These are phyloP conservation scores for Plantago lanceolata DNA, from an alignment of 305 asterid genomes.

Conservation along the genomic window DNA sequence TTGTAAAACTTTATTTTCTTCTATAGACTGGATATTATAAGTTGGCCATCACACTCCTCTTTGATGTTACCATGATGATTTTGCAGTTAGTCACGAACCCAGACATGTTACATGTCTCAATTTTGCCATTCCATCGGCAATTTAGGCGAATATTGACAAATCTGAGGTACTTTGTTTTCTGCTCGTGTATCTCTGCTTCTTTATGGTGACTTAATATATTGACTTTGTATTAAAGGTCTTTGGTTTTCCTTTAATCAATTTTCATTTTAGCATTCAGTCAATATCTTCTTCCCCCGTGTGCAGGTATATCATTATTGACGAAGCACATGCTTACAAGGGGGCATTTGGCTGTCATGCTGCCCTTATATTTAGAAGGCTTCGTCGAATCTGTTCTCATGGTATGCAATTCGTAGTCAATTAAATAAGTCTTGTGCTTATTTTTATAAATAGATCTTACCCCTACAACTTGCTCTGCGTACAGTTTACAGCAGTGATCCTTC, in stretches of 20 bases:
- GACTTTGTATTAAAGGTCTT: slow-evolving; percentile 16
- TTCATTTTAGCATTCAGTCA: slow-evolving; percentile 7
- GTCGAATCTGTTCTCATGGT: slow-evolving; percentile 89
- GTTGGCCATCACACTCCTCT: slow-evolving; percentile 21
- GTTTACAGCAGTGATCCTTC: slow-evolving; percentile 91
- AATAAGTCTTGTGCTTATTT: slow-evolving; percentile 21
- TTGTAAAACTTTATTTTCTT: slow-evolving; percentile 25
- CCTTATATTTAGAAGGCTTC: slow-evolving; percentile 85
- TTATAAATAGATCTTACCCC: slow-evolving; percentile 22
- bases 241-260: slow-evolving; percentile 3
- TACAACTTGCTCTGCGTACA: slow-evolving; percentile 44
- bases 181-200: slow-evolving; percentile 24
- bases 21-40: slow-evolving; percentile 20
- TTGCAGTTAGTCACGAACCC: slow-evolving; percentile 94
- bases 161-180: slow-evolving; percentile 57
- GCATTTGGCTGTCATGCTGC: slow-evolving; percentile 91
- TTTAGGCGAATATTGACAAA: slow-evolving; percentile 75
- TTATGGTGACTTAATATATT: slow-evolving; percentile 16
- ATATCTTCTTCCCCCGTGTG: not conserved
- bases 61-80: slow-evolving; percentile 27
- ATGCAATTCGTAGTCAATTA: slow-evolving; percentile 22
- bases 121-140: slow-evolving; percentile 77
- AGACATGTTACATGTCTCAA: slow-evolving; percentile 89
- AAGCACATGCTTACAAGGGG: slow-evolving; percentile 92
- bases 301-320: slow-evolving; percentile 84